A percentile compares a stretch with the other conserved stretches of the same genome.
phyloP scores from a whole-genome alignment of 2,329 filamentous ascomycete species.

The Colletotrichum cereale region DNA sequence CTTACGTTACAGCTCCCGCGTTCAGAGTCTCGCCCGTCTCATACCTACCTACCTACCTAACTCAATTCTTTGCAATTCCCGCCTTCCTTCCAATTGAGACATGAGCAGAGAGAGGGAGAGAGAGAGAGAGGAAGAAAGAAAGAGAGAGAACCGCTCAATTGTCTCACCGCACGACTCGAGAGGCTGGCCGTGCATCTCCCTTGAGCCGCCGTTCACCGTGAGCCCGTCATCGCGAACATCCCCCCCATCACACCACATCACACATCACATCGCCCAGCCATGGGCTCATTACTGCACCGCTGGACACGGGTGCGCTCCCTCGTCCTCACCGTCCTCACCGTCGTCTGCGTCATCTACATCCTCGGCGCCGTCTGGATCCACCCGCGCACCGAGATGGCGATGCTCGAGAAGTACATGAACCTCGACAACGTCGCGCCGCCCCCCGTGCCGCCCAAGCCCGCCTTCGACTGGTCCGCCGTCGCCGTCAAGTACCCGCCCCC shows the following conservation, averaged over 20 bases:
- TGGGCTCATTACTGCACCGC: slow-evolving; percentile 18
- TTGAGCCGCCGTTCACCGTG: neutral
- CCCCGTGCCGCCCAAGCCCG: slow-evolving; percentile 43
- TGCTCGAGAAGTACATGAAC: slow-evolving; percentile 51
- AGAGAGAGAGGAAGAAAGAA: too few relatives aligned
- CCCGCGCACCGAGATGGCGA: slow-evolving; percentile 20
- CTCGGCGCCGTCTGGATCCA: slow-evolving; percentile 7
- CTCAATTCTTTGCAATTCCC: neutral
- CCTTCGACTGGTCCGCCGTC: slow-evolving; percentile 54
- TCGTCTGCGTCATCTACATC: slow-evolving; percentile 21
- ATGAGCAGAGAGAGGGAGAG: too few relatives aligned
- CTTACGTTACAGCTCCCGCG: too few relatives aligned
- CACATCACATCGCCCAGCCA: neutral
- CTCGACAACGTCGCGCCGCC: slow-evolving; percentile 30
- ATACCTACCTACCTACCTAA: neutral
- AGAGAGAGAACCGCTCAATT: neutral
- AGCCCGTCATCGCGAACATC: neutral
- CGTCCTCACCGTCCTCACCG: slow-evolving; percentile 3
- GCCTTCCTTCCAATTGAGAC: neutral
- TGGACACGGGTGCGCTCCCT: slow-evolving; percentile 31
- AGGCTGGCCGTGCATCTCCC: neutral
- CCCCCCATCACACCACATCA: neutral
- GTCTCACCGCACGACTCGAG: neutral
- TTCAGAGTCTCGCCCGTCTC: neutral
- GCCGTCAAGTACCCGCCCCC: slow-evolving; percentile 45